Percentiles rank a stretch among this genome's conserved stretches.
Evolutionary conservation across 306 rosid genomes (phyloP).

Genomic region (Chamaecrista fasciculata): DNA sequence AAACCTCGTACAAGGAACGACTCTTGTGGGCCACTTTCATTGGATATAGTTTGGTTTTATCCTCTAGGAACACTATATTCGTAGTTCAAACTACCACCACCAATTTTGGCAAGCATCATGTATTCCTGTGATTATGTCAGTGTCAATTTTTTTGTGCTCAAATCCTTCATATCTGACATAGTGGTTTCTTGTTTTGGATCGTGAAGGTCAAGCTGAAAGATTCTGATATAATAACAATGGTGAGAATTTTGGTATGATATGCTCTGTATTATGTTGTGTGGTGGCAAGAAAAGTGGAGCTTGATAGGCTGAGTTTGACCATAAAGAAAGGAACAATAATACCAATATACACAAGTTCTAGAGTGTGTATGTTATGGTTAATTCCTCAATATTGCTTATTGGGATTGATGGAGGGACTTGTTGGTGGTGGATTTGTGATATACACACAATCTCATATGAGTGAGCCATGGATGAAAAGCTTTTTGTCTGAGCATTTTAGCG

Average conservation of each 20-base stretch:
- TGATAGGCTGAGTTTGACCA: not conserved
- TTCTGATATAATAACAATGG: not conserved
- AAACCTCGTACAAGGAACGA: not conserved
- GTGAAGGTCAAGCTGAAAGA: not conserved
- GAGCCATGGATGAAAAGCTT: too few species aligned
- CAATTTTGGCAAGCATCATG: too few species aligned
- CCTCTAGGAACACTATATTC: not conserved
- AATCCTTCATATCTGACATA: not conserved
- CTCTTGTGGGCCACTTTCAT: not conserved
- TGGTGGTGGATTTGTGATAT: too few species aligned
- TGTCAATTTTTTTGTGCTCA: not conserved
- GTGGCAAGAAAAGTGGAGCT: not conserved
- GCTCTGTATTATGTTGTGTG: not conserved
- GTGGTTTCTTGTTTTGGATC: not conserved
- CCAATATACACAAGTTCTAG: not conserved
- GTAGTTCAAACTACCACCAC: not conserved
- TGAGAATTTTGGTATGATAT: not conserved
- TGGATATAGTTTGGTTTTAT: not conserved
- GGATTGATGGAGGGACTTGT: not conserved
- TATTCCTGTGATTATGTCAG: too few species aligned
- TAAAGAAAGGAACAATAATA: not conserved
- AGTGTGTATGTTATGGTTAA: not conserved
- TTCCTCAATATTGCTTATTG: not conserved
- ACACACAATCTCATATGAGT: too few species aligned
- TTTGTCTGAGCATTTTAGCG: too few species aligned